Percentiles rank a stretch among this genome's conserved stretches.
These are phyloP conservation scores for Tephrocybe sp. DNA, from an alignment of 768 basidiomycete species.

Conservation along the genomic window DNA sequence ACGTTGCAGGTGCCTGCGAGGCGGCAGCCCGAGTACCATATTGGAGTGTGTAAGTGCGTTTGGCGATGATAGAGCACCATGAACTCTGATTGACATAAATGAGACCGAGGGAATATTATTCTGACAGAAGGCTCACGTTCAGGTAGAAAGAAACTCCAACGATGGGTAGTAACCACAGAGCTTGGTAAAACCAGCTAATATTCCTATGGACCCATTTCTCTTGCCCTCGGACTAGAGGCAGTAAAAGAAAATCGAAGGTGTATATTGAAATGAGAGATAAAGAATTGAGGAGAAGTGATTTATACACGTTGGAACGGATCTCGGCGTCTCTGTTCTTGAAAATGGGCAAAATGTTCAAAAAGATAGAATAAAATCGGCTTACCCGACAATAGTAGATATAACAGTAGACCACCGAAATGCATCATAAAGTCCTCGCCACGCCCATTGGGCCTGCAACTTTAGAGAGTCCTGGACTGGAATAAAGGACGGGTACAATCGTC, in stretches of 20 bases:
- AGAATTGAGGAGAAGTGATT: constrained; percentile 70
- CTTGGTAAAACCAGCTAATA: constrained; percentile 72
- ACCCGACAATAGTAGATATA: constrained; percentile 57
- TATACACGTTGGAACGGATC: constrained; percentile 70
- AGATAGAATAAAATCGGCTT: not conserved
- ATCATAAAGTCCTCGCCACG: constrained; percentile 60
- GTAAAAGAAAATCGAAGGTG: constrained; percentile 69
- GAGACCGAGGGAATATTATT: not conserved
- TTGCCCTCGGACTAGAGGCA: constrained; percentile 61
- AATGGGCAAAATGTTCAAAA: constrained; percentile 2
- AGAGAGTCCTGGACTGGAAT: constrained; percentile 60
- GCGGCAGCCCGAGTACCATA: constrained; percentile 59
- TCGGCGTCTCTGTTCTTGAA: constrained; percentile 59
- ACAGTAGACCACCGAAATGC: constrained; percentile 74
- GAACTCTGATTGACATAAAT: constrained; percentile 46
- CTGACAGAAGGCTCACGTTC: constrained; percentile 53
- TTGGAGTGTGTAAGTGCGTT: constrained; percentile 68
- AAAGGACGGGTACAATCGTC: constrained; percentile 66
- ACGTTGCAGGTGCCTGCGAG: constrained; percentile 46
- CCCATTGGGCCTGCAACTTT: constrained; percentile 57
- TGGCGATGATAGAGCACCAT: constrained; percentile 77
- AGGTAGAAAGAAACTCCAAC: constrained; percentile 75
- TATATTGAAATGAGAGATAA: constrained; percentile 73
- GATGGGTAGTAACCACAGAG: constrained; percentile 78
- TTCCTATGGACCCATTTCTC: constrained; percentile 70